Evolutionary conservation across 2,329 filamentous ascomycete genomes (phyloP), one percentile per base, ranked within the genome.

Genomic region (Scopulariopsis brevicaulis): DNA sequence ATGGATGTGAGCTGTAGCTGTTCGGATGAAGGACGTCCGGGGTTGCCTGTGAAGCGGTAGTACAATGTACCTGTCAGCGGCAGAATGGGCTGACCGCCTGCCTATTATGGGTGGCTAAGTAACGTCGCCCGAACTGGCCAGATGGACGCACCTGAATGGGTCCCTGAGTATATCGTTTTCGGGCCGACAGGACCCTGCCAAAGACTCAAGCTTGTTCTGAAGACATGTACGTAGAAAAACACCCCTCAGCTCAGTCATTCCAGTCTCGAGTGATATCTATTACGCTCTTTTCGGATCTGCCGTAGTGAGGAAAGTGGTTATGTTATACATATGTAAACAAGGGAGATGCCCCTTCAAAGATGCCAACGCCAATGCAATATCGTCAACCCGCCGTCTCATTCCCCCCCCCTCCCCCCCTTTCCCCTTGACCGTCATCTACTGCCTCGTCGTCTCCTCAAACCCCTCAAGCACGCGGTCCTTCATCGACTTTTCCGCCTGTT

Each of bases 381-480:
- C 55, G 10, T 34, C 43, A 35, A 54, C 58, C 54, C 25, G n/a
- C 24, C 22, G 28, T 40, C 28, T 37, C n/a, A 46, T 57, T 53
- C 50, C 28, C 43, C 43, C 15, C 22, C 25, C 46, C 25, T 68
- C 62, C 10, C 34, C 34, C 14, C 34, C 7, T 40, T 18, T 46
- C 40, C 40, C 40, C 40, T 35, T n/a, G n/a, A n/a, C n/a, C 3
- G 37, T 40, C 3, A 15, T 43, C 58, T 35, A 62, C 32, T 55
- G 37, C 56, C 59, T 57, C 7, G 59, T 22, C 48, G 70, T 64
- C 61, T 72, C 62, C 59, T 74, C 69, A 59, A 75, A 74, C 25
- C 70, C 69, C 53, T 75, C 70, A 1, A 76, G 60, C 22, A 75
- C 70, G 25, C 68, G 69, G 54, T 74, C 72, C 65, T 72, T 74